These are phyloP conservation scores for Monilinia aucupariae DNA, from an alignment of 2,329 filamentous ascomycete genomes.

Conservation along the genomic window DNA sequence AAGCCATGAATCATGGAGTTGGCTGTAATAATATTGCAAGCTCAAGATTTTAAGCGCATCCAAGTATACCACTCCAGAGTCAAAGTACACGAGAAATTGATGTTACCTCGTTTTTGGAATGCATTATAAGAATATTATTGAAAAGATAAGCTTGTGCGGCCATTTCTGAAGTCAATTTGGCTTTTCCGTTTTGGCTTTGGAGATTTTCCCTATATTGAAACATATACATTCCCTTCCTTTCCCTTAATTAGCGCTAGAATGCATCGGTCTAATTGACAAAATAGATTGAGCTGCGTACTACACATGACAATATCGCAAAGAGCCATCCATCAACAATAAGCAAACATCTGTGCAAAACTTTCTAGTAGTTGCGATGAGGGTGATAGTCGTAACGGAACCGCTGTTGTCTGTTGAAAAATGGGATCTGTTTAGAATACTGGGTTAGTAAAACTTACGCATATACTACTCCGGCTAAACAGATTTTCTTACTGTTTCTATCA, in stretches of 20 bases:
- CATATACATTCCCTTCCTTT: neutral
- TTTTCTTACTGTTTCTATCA: neutral
- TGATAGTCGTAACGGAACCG: neutral
- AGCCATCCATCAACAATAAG: neutral
- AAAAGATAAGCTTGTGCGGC: neutral
- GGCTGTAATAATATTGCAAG: neutral
- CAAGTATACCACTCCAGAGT: no score
- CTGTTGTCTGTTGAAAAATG: neutral
- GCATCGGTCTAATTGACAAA: accelerated
- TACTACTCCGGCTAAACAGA: neutral
- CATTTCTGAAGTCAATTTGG: neutral
- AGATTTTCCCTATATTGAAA: neutral
- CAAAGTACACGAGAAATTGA: no score
- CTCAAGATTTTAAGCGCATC: no score
- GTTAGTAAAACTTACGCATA: neutral
- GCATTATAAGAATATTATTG: neutral
- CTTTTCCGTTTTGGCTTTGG: neutral
- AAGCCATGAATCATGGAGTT: neutral
- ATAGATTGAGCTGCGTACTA: neutral
- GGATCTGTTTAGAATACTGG: neutral
- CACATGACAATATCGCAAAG: neutral
- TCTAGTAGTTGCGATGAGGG: neutral
- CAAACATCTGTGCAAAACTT: neutral
- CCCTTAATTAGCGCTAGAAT: no score
- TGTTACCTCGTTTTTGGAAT: neutral